Base-by-base conservation (phyloP, 345 rosid genomes). In the Fremontodendron californicum region DNA sequence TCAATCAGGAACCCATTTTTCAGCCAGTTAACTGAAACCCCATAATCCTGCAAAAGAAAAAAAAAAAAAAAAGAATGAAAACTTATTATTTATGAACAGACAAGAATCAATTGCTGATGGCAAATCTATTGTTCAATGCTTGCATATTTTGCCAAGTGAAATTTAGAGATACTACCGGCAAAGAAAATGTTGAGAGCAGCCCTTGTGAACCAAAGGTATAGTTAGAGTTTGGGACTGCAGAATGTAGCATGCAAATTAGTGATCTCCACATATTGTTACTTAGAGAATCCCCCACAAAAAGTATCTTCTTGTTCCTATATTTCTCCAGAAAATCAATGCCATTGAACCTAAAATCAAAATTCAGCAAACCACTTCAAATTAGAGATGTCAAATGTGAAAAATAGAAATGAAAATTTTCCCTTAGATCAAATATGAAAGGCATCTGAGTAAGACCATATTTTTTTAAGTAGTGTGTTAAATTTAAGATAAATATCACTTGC, bases 1-100 rank as follows among this genome's bases (percentile, higher is more conserved):
- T 89, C 97, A 61, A 89, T 85, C 55, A 89, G 79, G 82, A 87
- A 89, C 42, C 85, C 88, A 79, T 89, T 85, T 79, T 82, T 89
- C 81, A 84, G 40, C 78, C 46, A 84, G 75, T 72, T 57, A 2
- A 87, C 82, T 1, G 92, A 78, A 25, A 85, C 63, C 64, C 64
- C 86, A 43, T 82, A 87, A 15, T 89, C 90, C 94, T 90, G 75
- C 23, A 74, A 23, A n/a, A 35, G 48, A 29, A 3, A 27, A 35
- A 16, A n/a, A n/a, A n/a, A n/a, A n/a, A n/a, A n/a, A n/a, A n/a
- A n/a, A n/a, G n/a, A n/a, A n/a, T n/a, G n/a, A n/a, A 61, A 60
- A 46, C 6, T 49, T 49, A 0, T n/a, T 42, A 37, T 18, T 57
- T 35, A 48, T 21, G 16, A 65, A 40, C 5, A 68, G 19, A 18